These are phyloP conservation scores for Teratosphaeria destructans DNA, from an alignment of 2,329 filamentous ascomycete species.

Conservation along the genomic window DNA sequence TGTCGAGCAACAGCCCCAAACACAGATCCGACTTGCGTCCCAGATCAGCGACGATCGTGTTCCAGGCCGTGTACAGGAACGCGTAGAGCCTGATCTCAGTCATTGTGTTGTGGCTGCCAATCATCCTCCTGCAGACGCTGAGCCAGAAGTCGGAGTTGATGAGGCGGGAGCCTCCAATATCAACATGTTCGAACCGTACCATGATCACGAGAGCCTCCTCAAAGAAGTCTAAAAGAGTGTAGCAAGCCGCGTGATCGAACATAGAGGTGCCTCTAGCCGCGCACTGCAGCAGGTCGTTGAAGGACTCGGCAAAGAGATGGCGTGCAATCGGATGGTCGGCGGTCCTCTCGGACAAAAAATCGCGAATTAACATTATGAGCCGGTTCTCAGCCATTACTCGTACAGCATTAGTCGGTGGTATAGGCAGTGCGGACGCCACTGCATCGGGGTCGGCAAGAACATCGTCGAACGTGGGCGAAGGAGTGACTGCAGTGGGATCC, in stretches of 20 bases:
- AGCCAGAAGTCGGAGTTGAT: conserved; percentile 82
- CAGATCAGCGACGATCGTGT: conserved; percentile 55
- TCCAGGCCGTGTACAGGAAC: conserved; percentile 73
- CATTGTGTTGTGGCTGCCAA: conserved; percentile 76
- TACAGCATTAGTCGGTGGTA: conserved; percentile 58
- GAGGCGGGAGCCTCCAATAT: conserved; percentile 24
- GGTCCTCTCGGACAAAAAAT: conserved; percentile 59
- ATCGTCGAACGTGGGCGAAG: conserved; percentile 55
- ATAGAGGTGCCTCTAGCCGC: conserved; percentile 65
- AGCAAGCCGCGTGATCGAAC: conserved; percentile 74
- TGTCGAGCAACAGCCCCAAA: conserved; percentile 62
- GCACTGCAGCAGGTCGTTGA: conserved; percentile 62
- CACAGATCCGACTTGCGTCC: conserved; percentile 61
- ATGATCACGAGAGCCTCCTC: conserved; percentile 68
- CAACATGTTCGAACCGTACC: conserved; percentile 47
- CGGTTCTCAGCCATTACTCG: conserved; percentile 83
- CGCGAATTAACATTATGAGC: conserved; percentile 68
- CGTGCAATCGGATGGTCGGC: conserved; percentile 45
- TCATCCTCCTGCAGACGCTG: conserved; percentile 65
- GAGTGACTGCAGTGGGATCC: conserved; percentile 25
- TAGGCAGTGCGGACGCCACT: conserved; percentile 49
- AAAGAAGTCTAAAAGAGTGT: conserved; percentile 82
- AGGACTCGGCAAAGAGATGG: conserved; percentile 65
- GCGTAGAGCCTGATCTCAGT: conserved; percentile 78
- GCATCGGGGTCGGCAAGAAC: conserved; percentile 57